Evolutionary conservation across 2,329 filamentous ascomycete genomes (phyloP).

Genomic region (Exophiala oligosperma): DNA sequence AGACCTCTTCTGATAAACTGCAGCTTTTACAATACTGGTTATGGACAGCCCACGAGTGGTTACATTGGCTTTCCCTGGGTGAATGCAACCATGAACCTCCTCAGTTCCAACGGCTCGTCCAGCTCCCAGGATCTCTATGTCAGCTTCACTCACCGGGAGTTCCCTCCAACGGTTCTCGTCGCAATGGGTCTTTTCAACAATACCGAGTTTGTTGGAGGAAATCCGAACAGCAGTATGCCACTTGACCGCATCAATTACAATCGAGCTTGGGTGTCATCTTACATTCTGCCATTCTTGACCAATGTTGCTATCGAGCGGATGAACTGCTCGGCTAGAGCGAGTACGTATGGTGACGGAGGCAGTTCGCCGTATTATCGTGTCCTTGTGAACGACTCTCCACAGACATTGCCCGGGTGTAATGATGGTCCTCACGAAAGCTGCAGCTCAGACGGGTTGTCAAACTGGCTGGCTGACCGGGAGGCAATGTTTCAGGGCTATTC

Average conservation of each 20-base stretch:
- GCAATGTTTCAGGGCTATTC: slow-evolving; percentile 21
- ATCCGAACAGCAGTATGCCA: slow-evolving; percentile 66
- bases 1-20: too few species aligned
- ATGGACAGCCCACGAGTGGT: slow-evolving; percentile 59
- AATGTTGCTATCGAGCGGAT: slow-evolving; percentile 68
- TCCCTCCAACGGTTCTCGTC: slow-evolving; percentile 66
- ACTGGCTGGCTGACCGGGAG: slow-evolving; percentile 11
- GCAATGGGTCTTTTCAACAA: slow-evolving; percentile 72
- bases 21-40: slow-evolving; percentile 63
- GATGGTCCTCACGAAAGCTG: slow-evolving; percentile 56
- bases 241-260: slow-evolving; percentile 61
- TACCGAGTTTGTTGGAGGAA: slow-evolving; percentile 54
- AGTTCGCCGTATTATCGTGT: slow-evolving; percentile 51
- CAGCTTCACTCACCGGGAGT: slow-evolving; percentile 68
- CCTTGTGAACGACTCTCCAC: slow-evolving; percentile 52
- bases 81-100: slow-evolving; percentile 57
- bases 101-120: slow-evolving; percentile 39
- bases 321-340: slow-evolving; percentile 58
- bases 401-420: slow-evolving; percentile 48
- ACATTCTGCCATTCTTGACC: slow-evolving; percentile 64
- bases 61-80: slow-evolving; percentile 66
- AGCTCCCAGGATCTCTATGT: slow-evolving; percentile 61
- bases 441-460: slow-evolving; percentile 29
- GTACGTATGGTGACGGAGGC: slow-evolving; percentile 48
- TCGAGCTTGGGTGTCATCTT: slow-evolving; percentile 63